Conservation (phyloP, 768 basidiomycete species). For the Serendipita indica region DNA sequence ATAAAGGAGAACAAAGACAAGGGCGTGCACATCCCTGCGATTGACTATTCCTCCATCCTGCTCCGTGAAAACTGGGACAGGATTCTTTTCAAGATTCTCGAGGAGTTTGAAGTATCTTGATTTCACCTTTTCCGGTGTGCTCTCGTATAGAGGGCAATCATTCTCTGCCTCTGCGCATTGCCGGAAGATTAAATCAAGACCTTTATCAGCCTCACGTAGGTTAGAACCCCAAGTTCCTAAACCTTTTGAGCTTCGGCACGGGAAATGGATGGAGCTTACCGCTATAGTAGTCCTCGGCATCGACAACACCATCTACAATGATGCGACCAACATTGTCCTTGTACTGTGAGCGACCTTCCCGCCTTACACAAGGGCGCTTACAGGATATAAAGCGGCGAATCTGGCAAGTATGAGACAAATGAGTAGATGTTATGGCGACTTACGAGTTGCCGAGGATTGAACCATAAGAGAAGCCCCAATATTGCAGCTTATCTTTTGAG, state of each 20-base stretch:
- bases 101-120: not conserved
- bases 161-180: constrained; percentile 3
- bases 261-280: not conserved
- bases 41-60: not conserved
- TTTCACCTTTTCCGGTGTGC: not conserved
- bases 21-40: not conserved
- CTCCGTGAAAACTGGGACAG: not conserved
- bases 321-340: constrained; percentile 9
- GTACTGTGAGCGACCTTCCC: not conserved
- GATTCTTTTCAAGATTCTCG: not conserved
- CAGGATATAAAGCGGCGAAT: constrained; percentile 7
- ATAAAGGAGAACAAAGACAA: not conserved
- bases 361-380: not conserved
- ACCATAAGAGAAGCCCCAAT: constrained; percentile 13
- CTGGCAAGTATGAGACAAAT: not conserved
- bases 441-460: constrained; percentile 3
- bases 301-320: constrained; percentile 11
- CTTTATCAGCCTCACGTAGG: constrained; percentile 5
- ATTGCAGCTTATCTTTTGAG: constrained; percentile 14
- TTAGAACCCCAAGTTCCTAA: constrained; percentile 4
- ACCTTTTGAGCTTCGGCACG: not conserved
- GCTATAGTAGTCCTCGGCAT: not conserved
- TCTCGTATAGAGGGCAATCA: constrained; percentile 7
- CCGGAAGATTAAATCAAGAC: not conserved
- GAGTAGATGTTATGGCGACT: not conserved